These are phyloP conservation scores for Teratosphaeria zuluensis DNA, from an alignment of 2,329 filamentous ascomycete genomes.

Conservation along the genomic window DNA sequence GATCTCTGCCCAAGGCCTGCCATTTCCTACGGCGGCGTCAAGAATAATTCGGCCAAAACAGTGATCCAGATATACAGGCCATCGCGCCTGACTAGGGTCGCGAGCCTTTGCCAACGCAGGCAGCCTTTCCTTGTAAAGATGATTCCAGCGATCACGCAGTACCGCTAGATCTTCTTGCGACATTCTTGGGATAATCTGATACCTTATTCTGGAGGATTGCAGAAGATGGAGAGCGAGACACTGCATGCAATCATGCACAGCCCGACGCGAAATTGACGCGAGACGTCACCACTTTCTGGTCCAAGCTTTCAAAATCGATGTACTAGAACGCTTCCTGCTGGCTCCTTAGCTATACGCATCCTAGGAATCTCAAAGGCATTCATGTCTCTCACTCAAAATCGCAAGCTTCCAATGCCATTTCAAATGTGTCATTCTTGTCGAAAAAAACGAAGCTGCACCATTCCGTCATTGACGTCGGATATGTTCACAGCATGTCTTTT, in stretches of 20 bases:
- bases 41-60: conserved; percentile 39
- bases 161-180: not conserved
- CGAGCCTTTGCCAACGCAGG: conserved; percentile 20
- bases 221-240: not conserved
- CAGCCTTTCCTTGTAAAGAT: conserved; percentile 20
- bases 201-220: not conserved
- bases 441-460: too few relatives aligned
- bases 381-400: too few relatives aligned
- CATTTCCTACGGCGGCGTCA: conserved; percentile 31
- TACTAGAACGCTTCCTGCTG: too few relatives aligned
- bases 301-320: not conserved
- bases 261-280: not conserved
- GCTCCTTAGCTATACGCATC: too few relatives aligned
- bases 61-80: conserved; percentile 36
- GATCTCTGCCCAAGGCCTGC: conserved; percentile 34
- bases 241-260: not conserved
- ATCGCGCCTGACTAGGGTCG: conserved; percentile 26
- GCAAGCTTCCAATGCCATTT: too few relatives aligned
- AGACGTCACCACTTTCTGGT: not conserved
- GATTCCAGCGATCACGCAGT: conserved; percentile 16
- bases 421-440: too few relatives aligned
- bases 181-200: not conserved
- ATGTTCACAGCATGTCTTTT: too few relatives aligned
- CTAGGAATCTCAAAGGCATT: too few relatives aligned
- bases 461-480: too few relatives aligned